Percentiles rank a stretch among this genome's conserved stretches.
These are phyloP conservation scores for Moricandia arvensis DNA, from an alignment of 345 rosid species.

Conservation along the genomic window DNA sequence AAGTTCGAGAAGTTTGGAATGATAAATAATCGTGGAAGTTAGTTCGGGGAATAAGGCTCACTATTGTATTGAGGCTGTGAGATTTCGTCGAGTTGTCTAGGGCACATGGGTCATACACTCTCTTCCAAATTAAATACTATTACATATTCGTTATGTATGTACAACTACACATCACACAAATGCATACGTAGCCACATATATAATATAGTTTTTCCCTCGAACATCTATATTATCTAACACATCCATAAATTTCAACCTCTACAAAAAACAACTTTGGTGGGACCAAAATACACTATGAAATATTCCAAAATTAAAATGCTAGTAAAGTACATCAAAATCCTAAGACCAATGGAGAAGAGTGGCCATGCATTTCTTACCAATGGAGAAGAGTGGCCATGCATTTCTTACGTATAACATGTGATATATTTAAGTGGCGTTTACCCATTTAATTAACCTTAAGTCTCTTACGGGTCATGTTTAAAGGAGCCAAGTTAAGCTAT, in stretches of 20 bases:
- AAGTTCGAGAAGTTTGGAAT: too few relatives aligned
- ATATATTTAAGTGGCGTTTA: slow-evolving; percentile 25
- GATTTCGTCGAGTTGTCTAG: slow-evolving; percentile 34
- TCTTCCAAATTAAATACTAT: slow-evolving; percentile 18
- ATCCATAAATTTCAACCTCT: slow-evolving; percentile 16
- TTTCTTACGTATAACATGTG: neutral
- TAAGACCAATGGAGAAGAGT: neutral
- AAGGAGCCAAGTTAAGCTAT: slow-evolving; percentile 39
- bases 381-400: slow-evolving; percentile 4
- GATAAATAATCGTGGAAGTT: slow-evolving; percentile 12
- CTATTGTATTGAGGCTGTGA: slow-evolving; percentile 15
- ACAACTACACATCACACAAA: slow-evolving; percentile 6
- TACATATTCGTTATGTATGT: slow-evolving; percentile 9
- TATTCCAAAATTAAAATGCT: neutral
- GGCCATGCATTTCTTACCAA: slow-evolving; percentile 10
- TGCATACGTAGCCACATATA: slow-evolving; percentile 14
- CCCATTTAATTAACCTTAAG: slow-evolving; percentile 10
- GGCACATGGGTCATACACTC: slow-evolving; percentile 33
- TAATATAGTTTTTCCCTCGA: neutral
- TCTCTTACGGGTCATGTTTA: slow-evolving; percentile 37
- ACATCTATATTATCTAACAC: slow-evolving; percentile 23
- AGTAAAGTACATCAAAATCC: neutral
- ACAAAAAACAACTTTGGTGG: slow-evolving; percentile 25
- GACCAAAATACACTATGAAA: slow-evolving; percentile 26
- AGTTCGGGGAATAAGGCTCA: slow-evolving; percentile 12